Evolutionary conservation across 164 flowering plant genomes (phyloP), one percentile per base, ranked within the genome.

Genomic region (Piper betle): DNA sequence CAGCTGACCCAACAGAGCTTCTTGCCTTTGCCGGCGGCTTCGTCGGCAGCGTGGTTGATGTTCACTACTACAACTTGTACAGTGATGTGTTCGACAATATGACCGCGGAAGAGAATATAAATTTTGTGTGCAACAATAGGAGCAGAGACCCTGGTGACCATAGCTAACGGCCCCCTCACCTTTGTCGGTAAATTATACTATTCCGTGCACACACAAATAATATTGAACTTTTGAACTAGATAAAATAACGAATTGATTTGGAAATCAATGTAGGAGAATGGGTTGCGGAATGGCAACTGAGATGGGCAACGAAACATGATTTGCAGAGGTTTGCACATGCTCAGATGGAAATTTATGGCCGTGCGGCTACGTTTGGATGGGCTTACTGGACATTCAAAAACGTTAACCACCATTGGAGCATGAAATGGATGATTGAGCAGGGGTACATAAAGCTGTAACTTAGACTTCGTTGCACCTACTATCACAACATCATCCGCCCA

Each of bases 331-430:
- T 78, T 66, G 82, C 78, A 0, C 58, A 74, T 63, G 86, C 88
- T 1, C 82, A 87, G 58, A 38, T 85, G 15, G 72, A 83, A 1
- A 84, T 87, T 18, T 83, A 20, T 55, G 85, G 84, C 11, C 59
- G 73, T n/a, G n/a, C n/a, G 1, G 84, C 87, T 37, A 67, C 79
- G 37, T 83, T 85, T 59, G 91, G 96, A 39, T 85, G 96, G 96
- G 89, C 88, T 37, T 85, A 84, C 57, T 88, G 87, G 91, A 72
- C 84, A n/a, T 66, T 77, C 0, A 83, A 77, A 74, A 81, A 79
- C 55, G 84, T 72, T 13, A 69, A 77, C 38, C 63, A 69, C 18
- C 81, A 83, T 46, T 87, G 87, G 88, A 84, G 85, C 61, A 33
- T 87, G 53, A 66, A 83, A 61, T 85, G 89, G 91, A 81, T 85